These are phyloP conservation scores for Erythrobasidium yunnanense DNA, from an alignment of 768 basidiomycete species.

Conservation along the genomic window DNA sequence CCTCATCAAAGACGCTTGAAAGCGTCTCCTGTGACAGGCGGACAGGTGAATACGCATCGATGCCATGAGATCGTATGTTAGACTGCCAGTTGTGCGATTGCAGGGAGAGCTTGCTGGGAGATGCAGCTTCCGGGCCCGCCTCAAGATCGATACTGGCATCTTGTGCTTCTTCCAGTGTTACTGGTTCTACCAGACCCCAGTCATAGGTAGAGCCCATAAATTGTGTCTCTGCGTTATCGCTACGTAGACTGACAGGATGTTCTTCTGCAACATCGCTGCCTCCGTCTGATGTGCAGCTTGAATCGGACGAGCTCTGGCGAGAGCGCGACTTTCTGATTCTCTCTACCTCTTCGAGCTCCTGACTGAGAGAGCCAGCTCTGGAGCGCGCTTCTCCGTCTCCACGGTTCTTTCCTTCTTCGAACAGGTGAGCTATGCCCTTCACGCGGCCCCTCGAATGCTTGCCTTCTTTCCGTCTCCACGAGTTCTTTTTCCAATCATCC, in stretches of 20 bases:
- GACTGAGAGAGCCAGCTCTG: neutral
- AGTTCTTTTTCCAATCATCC: conserved; percentile 34
- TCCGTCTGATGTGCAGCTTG: neutral
- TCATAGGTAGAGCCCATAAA: neutral
- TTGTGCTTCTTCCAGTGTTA: neutral
- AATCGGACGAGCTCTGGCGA: neutral
- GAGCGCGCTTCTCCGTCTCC: neutral
- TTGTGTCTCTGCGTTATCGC: no score
- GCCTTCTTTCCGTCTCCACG: conserved; percentile 23
- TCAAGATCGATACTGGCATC: neutral
- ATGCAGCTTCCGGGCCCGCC: neutral
- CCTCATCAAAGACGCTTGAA: neutral
- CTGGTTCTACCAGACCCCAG: neutral
- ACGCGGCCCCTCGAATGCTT: conserved; percentile 25
- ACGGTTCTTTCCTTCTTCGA: conserved; percentile 20
- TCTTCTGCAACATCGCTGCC: neutral
- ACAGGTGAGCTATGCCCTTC: conserved; percentile 29
- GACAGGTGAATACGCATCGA: neutral
- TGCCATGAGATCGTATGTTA: neutral
- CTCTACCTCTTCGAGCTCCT: conserved; percentile 9
- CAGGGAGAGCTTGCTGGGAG: neutral
- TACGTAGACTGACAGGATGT: no score
- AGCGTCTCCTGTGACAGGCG: neutral
- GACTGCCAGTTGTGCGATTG: neutral
- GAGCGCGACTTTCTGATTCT: neutral